phyloP scores from a whole-genome alignment of 257 asterid genomes.

The Plectranthus barbatus region DNA sequence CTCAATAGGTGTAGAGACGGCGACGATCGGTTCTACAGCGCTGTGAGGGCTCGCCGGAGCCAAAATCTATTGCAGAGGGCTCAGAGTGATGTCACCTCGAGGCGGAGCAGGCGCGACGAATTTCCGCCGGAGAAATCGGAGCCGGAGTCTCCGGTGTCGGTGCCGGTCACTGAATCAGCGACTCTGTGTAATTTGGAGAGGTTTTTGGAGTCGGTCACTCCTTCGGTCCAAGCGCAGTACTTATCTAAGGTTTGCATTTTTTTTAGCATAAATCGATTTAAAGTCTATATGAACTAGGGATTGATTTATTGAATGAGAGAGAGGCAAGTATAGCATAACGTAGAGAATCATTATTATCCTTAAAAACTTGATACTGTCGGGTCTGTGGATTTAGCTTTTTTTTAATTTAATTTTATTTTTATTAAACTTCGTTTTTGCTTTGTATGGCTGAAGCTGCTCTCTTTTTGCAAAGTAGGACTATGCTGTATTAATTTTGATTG shows the following conservation, averaged over 20 bases:
- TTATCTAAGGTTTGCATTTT: constrained; percentile 46
- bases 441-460: neutral
- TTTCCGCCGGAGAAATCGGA: constrained; percentile 20
- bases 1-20: constrained; percentile 54
- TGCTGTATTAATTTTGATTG: neutral
- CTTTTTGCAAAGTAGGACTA: neutral
- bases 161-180: constrained; percentile 12
- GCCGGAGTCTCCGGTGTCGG: constrained; percentile 8
- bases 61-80: constrained; percentile 42
- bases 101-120: constrained; percentile 35
- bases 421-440: neutral
- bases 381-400: neutral
- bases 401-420: too few species aligned
- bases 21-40: constrained; percentile 65
- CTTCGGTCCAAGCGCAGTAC: constrained; percentile 54
- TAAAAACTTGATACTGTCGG: neutral
- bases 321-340: neutral
- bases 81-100: constrained; percentile 44
- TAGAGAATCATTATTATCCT: neutral
- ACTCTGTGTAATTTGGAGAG: constrained; percentile 50
- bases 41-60: constrained; percentile 53
- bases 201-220: constrained; percentile 57
- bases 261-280: neutral
- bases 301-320: neutral
- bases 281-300: neutral